Conservation (phyloP, 1,139 yeast genomes). For the Spencermartinsiella ligniputridi region DNA sequence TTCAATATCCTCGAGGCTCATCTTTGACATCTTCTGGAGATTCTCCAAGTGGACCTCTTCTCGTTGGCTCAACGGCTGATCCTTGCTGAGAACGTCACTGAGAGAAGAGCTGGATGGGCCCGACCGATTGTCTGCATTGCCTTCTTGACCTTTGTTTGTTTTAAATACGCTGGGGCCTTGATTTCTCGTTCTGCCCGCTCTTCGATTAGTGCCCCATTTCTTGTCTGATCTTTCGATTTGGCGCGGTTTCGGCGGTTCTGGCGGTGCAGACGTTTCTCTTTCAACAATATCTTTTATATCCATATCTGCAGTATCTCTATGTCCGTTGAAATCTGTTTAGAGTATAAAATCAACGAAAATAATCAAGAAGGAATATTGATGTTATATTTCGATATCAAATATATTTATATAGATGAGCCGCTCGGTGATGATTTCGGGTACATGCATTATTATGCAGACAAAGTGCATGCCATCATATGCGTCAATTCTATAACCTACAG, state of each 20-base stretch:
- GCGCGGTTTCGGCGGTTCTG: conserved; percentile 1
- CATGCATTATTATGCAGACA: no score
- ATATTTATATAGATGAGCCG: no score
- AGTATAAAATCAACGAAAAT: no score
- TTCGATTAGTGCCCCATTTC: background rate
- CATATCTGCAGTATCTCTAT: no score
- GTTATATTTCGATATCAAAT: no score
- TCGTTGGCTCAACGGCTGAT: conserved; percentile 41
- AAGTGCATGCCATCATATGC: no score
- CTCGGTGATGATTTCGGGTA: no score
- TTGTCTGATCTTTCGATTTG: background rate
- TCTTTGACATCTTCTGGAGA: conserved; percentile 51
- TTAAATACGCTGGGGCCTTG: background rate
- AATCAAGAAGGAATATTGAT: no score
- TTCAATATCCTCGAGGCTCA: conserved; percentile 65
- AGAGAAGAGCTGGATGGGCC: background rate
- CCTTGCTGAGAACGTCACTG: background rate
- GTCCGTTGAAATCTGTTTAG: no score
- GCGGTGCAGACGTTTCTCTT: background rate
- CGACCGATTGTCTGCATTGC: background rate
- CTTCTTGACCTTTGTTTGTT: background rate
- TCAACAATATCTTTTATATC: background rate
- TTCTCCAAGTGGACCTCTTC: conserved; percentile 78
- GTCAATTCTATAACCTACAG: no score
- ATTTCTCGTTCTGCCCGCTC: background rate